phyloP scores from a whole-genome alignment of 768 basidiomycete species.

The Kondoa malvinella region DNA sequence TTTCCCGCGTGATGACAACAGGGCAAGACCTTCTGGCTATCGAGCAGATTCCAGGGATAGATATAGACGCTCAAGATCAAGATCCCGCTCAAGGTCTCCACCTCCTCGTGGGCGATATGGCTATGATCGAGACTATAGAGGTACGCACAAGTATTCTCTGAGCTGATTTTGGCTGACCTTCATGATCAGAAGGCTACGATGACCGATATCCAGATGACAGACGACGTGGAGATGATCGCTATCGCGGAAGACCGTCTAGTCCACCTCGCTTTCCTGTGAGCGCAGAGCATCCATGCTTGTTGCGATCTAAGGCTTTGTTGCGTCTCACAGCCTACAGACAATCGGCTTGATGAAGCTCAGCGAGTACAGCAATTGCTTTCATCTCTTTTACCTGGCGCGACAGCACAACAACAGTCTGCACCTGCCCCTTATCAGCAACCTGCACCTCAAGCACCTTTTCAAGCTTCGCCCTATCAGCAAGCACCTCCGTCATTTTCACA shows the following conservation, averaged over 20 bases:
- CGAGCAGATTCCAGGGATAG: conserved; percentile 15
- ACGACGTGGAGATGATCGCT: background rate
- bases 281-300: background rate
- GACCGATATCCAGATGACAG: too few species aligned
- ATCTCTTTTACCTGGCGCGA: conserved; percentile 39
- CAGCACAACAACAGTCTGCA: conserved; percentile 43
- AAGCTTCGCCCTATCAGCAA: too few species aligned
- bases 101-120: conserved; percentile 18
- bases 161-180: background rate
- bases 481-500: too few species aligned
- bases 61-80: background rate
- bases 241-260: conserved; percentile 2
- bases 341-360: conserved; percentile 65
- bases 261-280: background rate
- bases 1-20: conserved; percentile 28
- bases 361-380: conserved; percentile 70
- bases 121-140: conserved; percentile 9
- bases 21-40: conserved; percentile 2
- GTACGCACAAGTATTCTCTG: conserved; percentile 5
- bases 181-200: background rate
- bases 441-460: background rate
- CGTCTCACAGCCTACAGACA: background rate
- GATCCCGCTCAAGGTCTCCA: conserved; percentile 14
- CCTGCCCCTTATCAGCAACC: background rate
- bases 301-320: background rate